Evolutionary conservation across 352 stramenopile species (phyloP).

Genomic region (Halophytophthora polymorphica): DNA sequence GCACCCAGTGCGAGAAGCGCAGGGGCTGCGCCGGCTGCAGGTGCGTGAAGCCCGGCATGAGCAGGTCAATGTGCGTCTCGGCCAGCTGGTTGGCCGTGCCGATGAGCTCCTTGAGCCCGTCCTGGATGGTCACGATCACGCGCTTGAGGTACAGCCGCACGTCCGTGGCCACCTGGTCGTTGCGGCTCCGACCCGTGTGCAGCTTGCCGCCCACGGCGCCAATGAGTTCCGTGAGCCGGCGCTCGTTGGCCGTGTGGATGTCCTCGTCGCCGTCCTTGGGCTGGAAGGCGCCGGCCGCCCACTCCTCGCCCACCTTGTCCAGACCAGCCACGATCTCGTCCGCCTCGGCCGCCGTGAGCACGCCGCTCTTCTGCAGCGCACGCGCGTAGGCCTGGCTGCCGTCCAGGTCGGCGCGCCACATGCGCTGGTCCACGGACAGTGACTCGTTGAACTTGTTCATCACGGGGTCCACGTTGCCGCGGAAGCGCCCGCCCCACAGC

Average conservation of each 20-base stretch:
- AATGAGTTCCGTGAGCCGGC: conserved; percentile 96
- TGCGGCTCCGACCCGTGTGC: conserved; percentile 94
- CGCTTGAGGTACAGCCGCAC: conserved; percentile 93
- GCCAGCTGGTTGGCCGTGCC: conserved; percentile 85
- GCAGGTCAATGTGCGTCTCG: conserved; percentile 91
- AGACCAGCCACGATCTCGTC: conserved; percentile 27
- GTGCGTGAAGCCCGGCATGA: conserved; percentile 99
- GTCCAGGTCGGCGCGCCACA: conserved; percentile 96
- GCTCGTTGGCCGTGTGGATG: conserved; percentile 99
- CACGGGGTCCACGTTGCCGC: conserved; percentile 93
- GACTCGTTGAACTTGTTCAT: conserved; percentile 99
- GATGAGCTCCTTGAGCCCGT: conserved; percentile 92
- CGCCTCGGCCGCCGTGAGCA: conserved; percentile 91
- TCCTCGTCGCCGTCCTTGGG: conserved; percentile 96
- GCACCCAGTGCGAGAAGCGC: conserved; percentile 97
- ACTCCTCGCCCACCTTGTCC: conserved; percentile 28
- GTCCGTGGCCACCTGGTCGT: conserved; percentile 98
- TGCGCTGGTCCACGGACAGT: conserved; percentile 96
- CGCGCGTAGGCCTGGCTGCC: conserved; percentile 96
- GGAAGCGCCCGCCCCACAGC: conserved; percentile 92
- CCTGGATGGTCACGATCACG: conserved; percentile 56
- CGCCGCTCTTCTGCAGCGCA: conserved; percentile 84
- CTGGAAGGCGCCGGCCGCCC: conserved; percentile 60
- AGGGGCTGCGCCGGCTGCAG: conserved; percentile 98
- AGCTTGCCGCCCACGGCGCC: conserved; percentile 96